Percentiles rank a stretch among this genome's conserved stretches.
Conservation (phyloP, 2,329 filamentous ascomycete genomes). For the Daldinia sp. region DNA sequence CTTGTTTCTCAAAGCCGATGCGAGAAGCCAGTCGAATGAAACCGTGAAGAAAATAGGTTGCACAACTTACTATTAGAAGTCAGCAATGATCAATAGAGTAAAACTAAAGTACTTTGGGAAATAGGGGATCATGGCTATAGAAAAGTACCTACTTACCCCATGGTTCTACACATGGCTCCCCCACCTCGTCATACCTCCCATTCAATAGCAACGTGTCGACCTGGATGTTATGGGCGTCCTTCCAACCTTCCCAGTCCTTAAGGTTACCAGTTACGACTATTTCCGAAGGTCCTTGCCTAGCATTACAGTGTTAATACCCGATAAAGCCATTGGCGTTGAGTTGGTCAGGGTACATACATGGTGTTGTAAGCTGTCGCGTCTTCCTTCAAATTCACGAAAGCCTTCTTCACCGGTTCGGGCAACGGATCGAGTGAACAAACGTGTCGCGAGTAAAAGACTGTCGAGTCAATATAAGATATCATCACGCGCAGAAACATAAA, state of each 20-base stretch:
- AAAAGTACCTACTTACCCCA: slow-evolving; percentile 20
- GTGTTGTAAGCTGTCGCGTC: slow-evolving; percentile 22
- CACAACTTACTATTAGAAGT: background rate
- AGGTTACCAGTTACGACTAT: slow-evolving; percentile 28
- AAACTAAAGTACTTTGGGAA: background rate
- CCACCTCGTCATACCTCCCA: slow-evolving; percentile 27
- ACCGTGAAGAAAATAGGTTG: background rate
- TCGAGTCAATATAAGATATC: background rate
- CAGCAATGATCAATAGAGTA: background rate
- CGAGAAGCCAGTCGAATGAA: background rate
- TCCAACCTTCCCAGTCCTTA: slow-evolving; percentile 34
- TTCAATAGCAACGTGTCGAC: slow-evolving; percentile 29
- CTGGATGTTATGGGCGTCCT: slow-evolving; percentile 31
- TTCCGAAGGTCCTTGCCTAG: slow-evolving; percentile 34
- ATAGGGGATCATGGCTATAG: background rate
- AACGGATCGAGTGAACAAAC: slow-evolving; percentile 23
- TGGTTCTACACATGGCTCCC: slow-evolving; percentile 27
- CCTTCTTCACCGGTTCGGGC: slow-evolving; percentile 8
- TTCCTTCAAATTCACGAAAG: slow-evolving; percentile 24
- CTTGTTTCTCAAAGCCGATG: background rate
- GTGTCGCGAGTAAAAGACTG: slow-evolving; percentile 23
- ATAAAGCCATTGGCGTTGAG: background rate
- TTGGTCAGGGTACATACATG: slow-evolving; percentile 11
- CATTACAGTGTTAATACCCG: background rate
- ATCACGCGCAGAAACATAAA: background rate